Percentiles rank a stretch among this genome's conserved stretches.
These are phyloP conservation scores for Penicillium sp. DNA, from an alignment of 2,329 filamentous ascomycete genomes.

Conservation along the genomic window DNA sequence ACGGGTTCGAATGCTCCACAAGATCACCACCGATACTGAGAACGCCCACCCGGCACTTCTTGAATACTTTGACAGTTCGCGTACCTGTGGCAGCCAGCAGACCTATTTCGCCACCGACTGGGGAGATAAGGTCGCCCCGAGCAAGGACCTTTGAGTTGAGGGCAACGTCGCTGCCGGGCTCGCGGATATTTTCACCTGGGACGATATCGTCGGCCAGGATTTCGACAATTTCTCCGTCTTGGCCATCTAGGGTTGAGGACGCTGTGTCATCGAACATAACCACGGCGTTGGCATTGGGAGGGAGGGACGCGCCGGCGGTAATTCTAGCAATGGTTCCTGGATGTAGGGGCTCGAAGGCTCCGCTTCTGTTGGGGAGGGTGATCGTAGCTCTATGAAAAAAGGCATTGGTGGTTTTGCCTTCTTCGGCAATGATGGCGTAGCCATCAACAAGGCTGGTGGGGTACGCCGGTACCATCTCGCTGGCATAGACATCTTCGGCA, in stretches of 20 bases:
- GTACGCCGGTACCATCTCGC: conserved; percentile 83
- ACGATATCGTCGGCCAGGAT: conserved; percentile 75
- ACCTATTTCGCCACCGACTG: conserved; percentile 84
- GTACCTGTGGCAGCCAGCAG: conserved; percentile 80
- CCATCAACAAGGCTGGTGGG: conserved; percentile 93
- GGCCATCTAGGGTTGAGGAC: conserved; percentile 57
- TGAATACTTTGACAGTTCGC: conserved; percentile 65
- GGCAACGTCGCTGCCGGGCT: conserved; percentile 82
- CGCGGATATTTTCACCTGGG: conserved; percentile 81
- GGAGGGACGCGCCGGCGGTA: conserved; percentile 87
- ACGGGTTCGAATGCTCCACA: conserved; percentile 57
- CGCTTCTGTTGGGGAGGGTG: conserved; percentile 67
- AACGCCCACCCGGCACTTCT: conserved; percentile 74
- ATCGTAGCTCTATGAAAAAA: conserved; percentile 53
- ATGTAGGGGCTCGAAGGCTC: conserved; percentile 58
- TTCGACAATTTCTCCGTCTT: conserved; percentile 82
- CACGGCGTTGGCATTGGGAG: conserved; percentile 80
- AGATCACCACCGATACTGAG: conserved; percentile 95
- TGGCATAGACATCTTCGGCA: conserved; percentile 76
- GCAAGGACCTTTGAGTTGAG: conserved; percentile 66
- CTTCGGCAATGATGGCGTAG: conserved; percentile 82
- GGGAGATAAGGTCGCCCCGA: conserved; percentile 75
- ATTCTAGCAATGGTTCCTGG: conserved; percentile 78
- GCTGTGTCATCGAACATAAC: conserved; percentile 95
- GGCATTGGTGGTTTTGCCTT: conserved; percentile 88